A percentile compares a stretch with the other conserved stretches of the same genome.
phyloP scores from a whole-genome alignment of 495 filamentous ascomycete species.

The Geoglossum glabrum region DNA sequence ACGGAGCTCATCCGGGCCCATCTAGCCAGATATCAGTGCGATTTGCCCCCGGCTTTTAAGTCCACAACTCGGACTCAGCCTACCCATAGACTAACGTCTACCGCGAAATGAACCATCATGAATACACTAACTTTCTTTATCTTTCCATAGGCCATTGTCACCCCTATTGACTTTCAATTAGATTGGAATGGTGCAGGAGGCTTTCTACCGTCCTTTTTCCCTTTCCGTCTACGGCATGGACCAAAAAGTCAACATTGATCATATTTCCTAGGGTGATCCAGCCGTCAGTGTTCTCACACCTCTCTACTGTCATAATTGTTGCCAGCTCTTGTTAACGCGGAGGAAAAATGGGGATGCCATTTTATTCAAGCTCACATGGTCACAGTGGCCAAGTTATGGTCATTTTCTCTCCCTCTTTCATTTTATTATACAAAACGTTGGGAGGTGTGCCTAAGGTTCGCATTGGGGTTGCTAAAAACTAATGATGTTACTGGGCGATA shows the following conservation, averaged over 20 bases:
- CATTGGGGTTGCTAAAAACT: background rate
- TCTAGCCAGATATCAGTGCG: background rate
- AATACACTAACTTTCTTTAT: background rate
- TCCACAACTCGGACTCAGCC: background rate
- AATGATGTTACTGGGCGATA: background rate
- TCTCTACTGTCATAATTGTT: background rate
- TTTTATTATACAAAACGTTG: background rate
- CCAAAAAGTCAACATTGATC: background rate
- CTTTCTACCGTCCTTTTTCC: background rate
- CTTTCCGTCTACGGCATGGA: background rate
- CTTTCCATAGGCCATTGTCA: background rate
- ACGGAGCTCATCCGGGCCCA: background rate
- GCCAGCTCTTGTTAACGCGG: background rate
- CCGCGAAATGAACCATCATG: background rate
- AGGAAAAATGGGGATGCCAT: background rate
- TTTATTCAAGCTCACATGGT: background rate
- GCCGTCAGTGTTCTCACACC: background rate
- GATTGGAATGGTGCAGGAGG: background rate
- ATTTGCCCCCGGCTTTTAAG: background rate
- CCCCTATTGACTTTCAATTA: background rate
- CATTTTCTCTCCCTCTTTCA: background rate
- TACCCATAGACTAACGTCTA: background rate
- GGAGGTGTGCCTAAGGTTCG: no score
- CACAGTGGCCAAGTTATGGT: background rate
- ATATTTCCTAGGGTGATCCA: background rate